Evolutionary conservation across 768 basidiomycete species (phyloP).

Genomic region (Calocera viscosa): DNA sequence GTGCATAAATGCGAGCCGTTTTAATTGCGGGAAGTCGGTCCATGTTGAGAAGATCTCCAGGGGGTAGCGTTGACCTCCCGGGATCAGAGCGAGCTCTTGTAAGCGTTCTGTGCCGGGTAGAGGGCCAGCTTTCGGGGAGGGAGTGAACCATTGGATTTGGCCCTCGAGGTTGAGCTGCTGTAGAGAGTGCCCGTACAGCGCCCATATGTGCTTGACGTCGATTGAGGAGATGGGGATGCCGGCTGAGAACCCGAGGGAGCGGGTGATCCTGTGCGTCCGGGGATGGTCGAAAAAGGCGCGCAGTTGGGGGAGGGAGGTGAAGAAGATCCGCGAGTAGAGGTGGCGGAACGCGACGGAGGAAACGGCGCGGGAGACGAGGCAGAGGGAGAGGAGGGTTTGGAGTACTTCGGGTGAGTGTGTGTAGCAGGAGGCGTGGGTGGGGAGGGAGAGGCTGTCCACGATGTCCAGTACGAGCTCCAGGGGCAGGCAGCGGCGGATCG

Average conservation of each 20-base stretch:
- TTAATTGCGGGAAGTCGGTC: neutral
- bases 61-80: neutral
- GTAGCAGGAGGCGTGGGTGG: neutral
- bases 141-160: neutral
- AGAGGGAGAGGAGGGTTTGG: constrained; percentile 2
- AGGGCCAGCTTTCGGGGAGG: neutral
- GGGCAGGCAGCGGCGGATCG: neutral
- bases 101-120: neutral
- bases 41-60: neutral
- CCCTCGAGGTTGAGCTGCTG: neutral
- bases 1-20: constrained; percentile 4
- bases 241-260: neutral
- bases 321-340: neutral
- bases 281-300: neutral
- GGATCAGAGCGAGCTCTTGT: neutral
- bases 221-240: neutral
- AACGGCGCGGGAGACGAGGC: neutral
- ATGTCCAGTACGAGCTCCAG: neutral
- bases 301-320: neutral
- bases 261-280: neutral
- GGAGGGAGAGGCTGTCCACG: neutral
- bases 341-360: neutral
- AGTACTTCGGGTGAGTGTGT: neutral
- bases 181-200: neutral
- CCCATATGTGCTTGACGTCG: neutral